phyloP scores from a whole-genome alignment of 352 stramenopile species.

The Thalassiosira hispida region DNA sequence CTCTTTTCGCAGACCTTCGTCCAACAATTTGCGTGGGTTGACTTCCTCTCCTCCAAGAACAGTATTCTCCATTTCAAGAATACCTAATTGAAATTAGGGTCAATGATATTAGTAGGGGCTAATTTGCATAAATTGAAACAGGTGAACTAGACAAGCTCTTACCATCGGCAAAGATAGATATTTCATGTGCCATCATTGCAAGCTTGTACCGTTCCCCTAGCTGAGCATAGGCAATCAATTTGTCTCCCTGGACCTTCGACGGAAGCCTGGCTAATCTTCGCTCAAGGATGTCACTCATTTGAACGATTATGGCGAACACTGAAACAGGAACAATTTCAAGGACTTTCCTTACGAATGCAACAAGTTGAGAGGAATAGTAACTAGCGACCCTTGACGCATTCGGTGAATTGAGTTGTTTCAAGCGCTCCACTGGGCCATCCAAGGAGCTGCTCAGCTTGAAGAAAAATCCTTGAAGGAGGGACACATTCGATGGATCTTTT shows the following conservation, averaged over 20 bases:
- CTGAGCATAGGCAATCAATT: conserved; percentile 92
- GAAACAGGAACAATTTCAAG: conserved; percentile 94
- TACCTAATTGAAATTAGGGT: conserved; percentile 52
- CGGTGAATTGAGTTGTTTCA: conserved; percentile 91
- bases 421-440: conserved; percentile 91
- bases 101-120: conserved; percentile 17
- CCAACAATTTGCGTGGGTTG: conserved; percentile 91
- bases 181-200: conserved; percentile 92
- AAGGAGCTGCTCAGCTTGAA: conserved; percentile 94
- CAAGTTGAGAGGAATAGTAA: conserved; percentile 93
- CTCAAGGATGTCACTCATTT: conserved; percentile 93
- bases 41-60: conserved; percentile 93
- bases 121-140: neutral
- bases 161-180: conserved; percentile 94
- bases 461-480: conserved; percentile 92
- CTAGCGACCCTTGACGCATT: conserved; percentile 92
- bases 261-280: conserved; percentile 90
- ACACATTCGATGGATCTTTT: conserved; percentile 91
- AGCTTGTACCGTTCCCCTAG: conserved; percentile 92
- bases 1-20: conserved; percentile 93
- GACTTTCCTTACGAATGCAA: conserved; percentile 93
- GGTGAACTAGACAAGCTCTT: conserved; percentile 6
- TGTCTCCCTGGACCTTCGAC: conserved; percentile 91
- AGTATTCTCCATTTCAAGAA: conserved; percentile 94
- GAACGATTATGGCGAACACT: conserved; percentile 92